Evolutionary conservation across 2,329 filamentous ascomycete genomes (phyloP).

Genomic region (Claviceps citrina): DNA sequence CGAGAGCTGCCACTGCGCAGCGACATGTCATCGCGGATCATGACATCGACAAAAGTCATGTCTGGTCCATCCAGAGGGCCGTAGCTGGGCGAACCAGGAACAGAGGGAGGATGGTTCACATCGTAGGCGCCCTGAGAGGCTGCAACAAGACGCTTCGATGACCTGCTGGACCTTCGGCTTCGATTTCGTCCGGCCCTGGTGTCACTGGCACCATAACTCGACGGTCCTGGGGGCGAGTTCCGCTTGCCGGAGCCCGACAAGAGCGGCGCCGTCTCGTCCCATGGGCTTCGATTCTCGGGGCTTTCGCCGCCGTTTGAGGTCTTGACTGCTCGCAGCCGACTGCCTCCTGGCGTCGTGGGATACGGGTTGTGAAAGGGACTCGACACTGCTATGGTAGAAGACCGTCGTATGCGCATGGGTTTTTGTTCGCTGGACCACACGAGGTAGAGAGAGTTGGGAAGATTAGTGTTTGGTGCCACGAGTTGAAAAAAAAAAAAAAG

Average conservation of each 20-base stretch:
- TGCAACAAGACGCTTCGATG: conserved; percentile 29
- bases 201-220: conserved; percentile 30
- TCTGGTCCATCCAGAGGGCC: conserved; percentile 33
- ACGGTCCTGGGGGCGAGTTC: conserved; percentile 12
- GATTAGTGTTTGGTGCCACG: background rate
- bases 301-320: conserved; percentile 30
- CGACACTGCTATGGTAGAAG: conserved; percentile 29
- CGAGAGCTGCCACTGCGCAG: conserved; percentile 17
- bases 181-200: conserved; percentile 16
- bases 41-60: conserved; percentile 50
- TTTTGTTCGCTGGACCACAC: conserved; percentile 40
- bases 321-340: conserved; percentile 21
- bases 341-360: conserved; percentile 14
- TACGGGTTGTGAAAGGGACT: conserved; percentile 22
- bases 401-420: conserved; percentile 47
- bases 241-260: conserved; percentile 24
- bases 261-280: conserved; percentile 39
- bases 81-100: conserved; percentile 45
- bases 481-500: background rate
- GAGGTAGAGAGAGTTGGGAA: background rate
- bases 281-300: conserved; percentile 24
- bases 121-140: conserved; percentile 31
- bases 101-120: conserved; percentile 53
- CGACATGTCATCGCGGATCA: conserved; percentile 52
- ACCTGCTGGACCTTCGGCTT: conserved; percentile 35